A percentile compares a stretch with the other conserved stretches of the same genome.
Conservation (phyloP, 2,329 filamentous ascomycete species). For the Fusarium proliferatum region DNA sequence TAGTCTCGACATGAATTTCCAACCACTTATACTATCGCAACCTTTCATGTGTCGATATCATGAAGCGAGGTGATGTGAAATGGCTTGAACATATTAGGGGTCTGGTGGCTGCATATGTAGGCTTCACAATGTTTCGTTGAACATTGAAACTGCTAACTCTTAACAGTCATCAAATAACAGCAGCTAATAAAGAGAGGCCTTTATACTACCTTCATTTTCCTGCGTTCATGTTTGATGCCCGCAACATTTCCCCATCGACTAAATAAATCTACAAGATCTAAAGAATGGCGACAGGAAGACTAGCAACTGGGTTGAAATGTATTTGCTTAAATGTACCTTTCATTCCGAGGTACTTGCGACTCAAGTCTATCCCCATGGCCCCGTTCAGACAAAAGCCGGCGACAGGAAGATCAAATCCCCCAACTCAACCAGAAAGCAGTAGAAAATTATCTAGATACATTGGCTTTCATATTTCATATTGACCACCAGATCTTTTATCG, state of each 20-base stretch:
- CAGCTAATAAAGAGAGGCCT: neutral
- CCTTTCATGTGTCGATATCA: neutral
- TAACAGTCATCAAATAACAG: neutral
- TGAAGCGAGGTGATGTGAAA: neutral
- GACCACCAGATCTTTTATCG: neutral
- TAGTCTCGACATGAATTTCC: conserved; percentile 25
- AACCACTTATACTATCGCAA: conserved; percentile 7
- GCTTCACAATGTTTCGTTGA: neutral
- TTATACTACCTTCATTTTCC: neutral
- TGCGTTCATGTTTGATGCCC: neutral
- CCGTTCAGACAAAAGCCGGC: neutral
- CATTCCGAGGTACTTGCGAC: neutral
- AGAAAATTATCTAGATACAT: neutral
- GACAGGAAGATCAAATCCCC: neutral
- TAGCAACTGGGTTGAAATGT: neutral
- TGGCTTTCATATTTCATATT: neutral
- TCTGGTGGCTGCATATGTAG: neutral
- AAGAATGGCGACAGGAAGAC: neutral
- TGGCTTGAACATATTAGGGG: neutral
- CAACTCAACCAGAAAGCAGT: neutral
- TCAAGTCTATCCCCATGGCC: neutral
- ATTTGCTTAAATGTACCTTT: neutral
- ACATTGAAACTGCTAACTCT: neutral
- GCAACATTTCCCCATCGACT: no score
- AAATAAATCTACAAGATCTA: neutral